A percentile compares a stretch with the other conserved stretches of the same genome.
Evolutionary conservation across 768 basidiomycete species (phyloP).

Genomic region (Lactifluus subvellereus): DNA sequence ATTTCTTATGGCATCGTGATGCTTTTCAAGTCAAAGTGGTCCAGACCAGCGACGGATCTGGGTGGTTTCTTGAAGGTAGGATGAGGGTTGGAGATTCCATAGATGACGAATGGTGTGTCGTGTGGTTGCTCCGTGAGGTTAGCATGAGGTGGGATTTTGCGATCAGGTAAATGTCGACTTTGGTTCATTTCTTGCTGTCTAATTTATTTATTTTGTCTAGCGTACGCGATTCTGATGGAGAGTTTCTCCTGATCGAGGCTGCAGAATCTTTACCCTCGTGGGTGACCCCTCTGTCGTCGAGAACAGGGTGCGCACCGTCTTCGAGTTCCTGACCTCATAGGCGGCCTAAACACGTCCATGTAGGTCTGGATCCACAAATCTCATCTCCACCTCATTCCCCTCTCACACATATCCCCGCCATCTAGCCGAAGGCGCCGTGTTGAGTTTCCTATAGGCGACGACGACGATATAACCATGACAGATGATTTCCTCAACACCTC

Average conservation of each 20-base stretch:
- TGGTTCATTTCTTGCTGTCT: not conserved
- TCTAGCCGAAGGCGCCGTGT: slow-evolving; percentile 46
- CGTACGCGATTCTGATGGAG: slow-evolving; percentile 86
- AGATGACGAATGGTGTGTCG: slow-evolving; percentile 97
- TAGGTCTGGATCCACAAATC: slow-evolving; percentile 90
- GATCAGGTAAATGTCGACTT: slow-evolving; percentile 53
- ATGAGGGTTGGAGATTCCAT: slow-evolving; percentile 94
- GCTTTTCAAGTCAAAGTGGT: slow-evolving; percentile 71
- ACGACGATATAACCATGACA: slow-evolving; percentile 35
- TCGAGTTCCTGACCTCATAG: slow-evolving; percentile 10
- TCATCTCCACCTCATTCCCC: slow-evolving; percentile 81
- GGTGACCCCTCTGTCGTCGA: slow-evolving; percentile 85
- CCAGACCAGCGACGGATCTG: slow-evolving; percentile 38
- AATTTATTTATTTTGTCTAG: slow-evolving; percentile 31
- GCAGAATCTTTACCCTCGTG: slow-evolving; percentile 84
- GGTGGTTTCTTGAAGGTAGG: slow-evolving; percentile 68
- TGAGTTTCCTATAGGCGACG: slow-evolving; percentile 50
- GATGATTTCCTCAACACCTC: slow-evolving; percentile 49
- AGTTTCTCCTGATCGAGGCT: slow-evolving; percentile 94
- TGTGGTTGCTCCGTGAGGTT: slow-evolving; percentile 81
- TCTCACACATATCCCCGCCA: slow-evolving; percentile 63
- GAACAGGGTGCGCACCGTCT: slow-evolving; percentile 71
- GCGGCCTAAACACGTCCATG: slow-evolving; percentile 22
- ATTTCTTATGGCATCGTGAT: slow-evolving; percentile 82
- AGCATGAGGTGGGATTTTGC: slow-evolving; percentile 74